A percentile compares a stretch with the other conserved stretches of the same genome.
phyloP scores from a whole-genome alignment of 257 asterid species.

The Avicennia marina region DNA sequence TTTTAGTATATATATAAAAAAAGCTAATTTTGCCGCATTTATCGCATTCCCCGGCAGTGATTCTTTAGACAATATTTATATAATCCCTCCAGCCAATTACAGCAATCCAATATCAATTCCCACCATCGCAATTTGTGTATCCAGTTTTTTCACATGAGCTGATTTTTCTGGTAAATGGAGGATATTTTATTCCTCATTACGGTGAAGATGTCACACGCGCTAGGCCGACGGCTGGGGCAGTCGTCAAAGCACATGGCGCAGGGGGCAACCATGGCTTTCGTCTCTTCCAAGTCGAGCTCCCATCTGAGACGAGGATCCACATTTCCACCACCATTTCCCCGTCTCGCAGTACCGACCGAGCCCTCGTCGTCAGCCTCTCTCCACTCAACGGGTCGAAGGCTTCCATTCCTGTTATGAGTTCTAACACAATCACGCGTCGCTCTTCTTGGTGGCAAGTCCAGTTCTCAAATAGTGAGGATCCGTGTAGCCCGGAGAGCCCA shows the following conservation, averaged over 20 bases:
- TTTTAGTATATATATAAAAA: too few species aligned
- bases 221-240: slow-evolving; percentile 21
- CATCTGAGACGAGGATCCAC: slow-evolving; percentile 45
- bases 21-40: too few species aligned
- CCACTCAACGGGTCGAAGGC: slow-evolving; percentile 42
- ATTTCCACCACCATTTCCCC: slow-evolving; percentile 34
- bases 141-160: too few species aligned
- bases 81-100: too few species aligned
- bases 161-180: too few species aligned
- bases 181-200: too few species aligned
- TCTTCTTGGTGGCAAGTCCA: slow-evolving; percentile 55
- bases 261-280: slow-evolving; percentile 13
- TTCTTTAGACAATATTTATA: too few species aligned
- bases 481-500: slow-evolving; percentile 73
- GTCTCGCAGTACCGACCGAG: slow-evolving; percentile 22
- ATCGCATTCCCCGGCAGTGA: too few species aligned
- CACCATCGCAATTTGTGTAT: too few species aligned
- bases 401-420: slow-evolving; percentile 60
- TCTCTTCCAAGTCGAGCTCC: slow-evolving; percentile 37
- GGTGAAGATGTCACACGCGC: slow-evolving; percentile 14
- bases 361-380: slow-evolving; percentile 35
- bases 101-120: too few species aligned
- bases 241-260: slow-evolving; percentile 22
- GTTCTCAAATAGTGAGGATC: slow-evolving; percentile 69
- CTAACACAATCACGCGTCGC: slow-evolving; percentile 55